Base-by-base conservation (phyloP, 129 eudicot genomes). In the Ambrosia trifida region DNA sequence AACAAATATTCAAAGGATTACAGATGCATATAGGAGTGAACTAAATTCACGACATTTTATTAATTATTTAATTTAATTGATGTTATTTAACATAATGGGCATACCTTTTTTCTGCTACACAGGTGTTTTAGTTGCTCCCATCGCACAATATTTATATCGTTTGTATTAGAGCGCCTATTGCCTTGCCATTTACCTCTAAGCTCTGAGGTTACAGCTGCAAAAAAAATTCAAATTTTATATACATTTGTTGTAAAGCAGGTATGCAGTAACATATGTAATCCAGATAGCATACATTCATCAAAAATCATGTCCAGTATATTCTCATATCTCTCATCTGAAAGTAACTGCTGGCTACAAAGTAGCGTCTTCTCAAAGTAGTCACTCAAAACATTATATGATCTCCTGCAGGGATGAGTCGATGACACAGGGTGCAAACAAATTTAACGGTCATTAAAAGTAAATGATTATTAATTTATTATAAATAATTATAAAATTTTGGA, bases 291-390 rank as follows among this genome's bases (percentile, higher is more conserved):
- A 85, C 96, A 77, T 81, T 84, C 96, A 80, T 95, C 99, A 47
- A 89, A 93, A 81, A 90, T 95, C 94, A 90, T 88, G 73, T 84
- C 91, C 44, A 90, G 73, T 57, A 95, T 86, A 84, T 73, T 90
- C 82, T 88, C 99, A 65, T 79, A 95, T 86, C 96, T 86, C 24
- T 90, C 98, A 16, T 75, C 73, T 45, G 89, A 83, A 68, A 95
- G 89, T 46, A 95, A 74, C 44, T 85, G 83, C 76, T 95, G 97
- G 64, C 89, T 88, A 17, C 74, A 44, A 43, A 95, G 85, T 24
- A 83, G 58, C 73, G 82, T 84, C 66, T 73, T 85, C 82, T 90
- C 99, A 35, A 95, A 95, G 66, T 82, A 87, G 47, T 72, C 74
- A 70, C 75, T 84, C 79, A 95, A 38, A 63, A 90, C 87, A 16